Conservation (phyloP, 768 basidiomycete species). For the Russula virescens region DNA sequence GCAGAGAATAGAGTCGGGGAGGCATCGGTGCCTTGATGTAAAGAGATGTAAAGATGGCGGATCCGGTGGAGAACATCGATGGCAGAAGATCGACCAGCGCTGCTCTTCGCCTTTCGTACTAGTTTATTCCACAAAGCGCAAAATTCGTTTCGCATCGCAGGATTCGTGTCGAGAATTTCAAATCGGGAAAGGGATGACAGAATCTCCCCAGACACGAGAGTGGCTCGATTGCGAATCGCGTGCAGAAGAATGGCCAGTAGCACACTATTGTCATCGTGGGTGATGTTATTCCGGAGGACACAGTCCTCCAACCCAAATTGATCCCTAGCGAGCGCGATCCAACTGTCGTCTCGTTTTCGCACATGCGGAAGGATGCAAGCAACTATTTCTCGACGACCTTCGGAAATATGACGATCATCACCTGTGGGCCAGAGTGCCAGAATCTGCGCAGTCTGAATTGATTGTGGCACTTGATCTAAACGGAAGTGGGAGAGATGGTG, state of each 20-base stretch:
- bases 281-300: not conserved
- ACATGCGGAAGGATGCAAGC: not conserved
- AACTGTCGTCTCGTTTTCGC: not conserved
- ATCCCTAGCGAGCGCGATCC: not conserved
- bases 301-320: not conserved
- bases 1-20: not conserved
- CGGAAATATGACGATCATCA: no score
- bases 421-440: not conserved
- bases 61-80: not conserved
- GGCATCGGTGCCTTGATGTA: not conserved
- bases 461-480: no score
- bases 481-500: no score
- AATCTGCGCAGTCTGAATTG: not conserved
- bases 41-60: not conserved
- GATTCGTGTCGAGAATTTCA: not conserved
- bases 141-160: not conserved
- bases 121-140: not conserved
- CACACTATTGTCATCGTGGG: not conserved
- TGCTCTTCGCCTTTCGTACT: not conserved
- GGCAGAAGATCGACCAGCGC: no score
- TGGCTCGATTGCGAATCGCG: not conserved
- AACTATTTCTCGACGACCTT: not conserved
- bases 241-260: not conserved
- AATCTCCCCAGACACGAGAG: no score
- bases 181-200: not conserved